Base-by-base conservation (phyloP, 108 stramenopile species). In the Hondaea fermentalgiana region DNA sequence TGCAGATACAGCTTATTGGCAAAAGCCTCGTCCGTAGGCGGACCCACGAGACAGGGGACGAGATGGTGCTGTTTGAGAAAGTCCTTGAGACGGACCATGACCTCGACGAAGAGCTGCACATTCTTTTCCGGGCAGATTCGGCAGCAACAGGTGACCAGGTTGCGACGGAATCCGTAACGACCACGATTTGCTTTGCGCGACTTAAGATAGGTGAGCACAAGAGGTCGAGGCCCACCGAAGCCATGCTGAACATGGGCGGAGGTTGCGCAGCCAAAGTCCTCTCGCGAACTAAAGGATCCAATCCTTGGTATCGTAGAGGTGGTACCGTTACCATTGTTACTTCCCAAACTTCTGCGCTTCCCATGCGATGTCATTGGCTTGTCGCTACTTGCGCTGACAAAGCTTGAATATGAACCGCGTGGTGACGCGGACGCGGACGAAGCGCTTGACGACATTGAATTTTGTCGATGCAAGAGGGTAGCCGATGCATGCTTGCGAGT, bases 121-220 rank as follows among this genome's bases (percentile, higher is more conserved):
- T 83, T 83, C 23, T 83, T 83, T 53, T 83, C 76, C n/a, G 76
- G 76, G 28, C 49, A 53, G 4, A 83, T 83, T 6, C 76, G 76
- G 76, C 76, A 83, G 51, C 76, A 83, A 23, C 76, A 83, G n/a
- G 76, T 83, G 0, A 83, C 28, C 43, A 25, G 28, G 3, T 53
- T 83, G n/a, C 76, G 45, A 6, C 49, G 45, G 12, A 53, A 53
- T 14, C 76, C 49, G 25, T 83, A 53, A 23, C 51, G 76, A 16
- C 64, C 64, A 17, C 14, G 35, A 17, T 42, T 69, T 17, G 64
- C 64, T 17, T 42, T 69, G 6, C 51, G 76, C 23, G 45, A 25
- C 51, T 83, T 83, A 2, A 83, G 51, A 23, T 83, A 83, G 12
- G 49, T 53, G 17, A 83, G n/a, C 6, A 83, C 76, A 23, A 83